Evolutionary conservation across 768 basidiomycete species (phyloP).

Genomic region (Rossbeevera mucosa): DNA sequence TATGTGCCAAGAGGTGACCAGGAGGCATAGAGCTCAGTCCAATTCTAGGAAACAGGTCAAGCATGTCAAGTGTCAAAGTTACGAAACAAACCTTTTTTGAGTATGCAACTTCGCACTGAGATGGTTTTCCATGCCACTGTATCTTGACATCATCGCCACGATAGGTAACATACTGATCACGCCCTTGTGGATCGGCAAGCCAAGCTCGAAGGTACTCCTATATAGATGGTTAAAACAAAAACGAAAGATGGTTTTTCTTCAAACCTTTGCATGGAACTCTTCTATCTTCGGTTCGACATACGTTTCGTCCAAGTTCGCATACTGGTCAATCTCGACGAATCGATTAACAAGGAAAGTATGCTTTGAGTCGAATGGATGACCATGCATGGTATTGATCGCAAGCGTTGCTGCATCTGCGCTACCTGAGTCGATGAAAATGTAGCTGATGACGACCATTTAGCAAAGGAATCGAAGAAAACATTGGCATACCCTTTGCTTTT

Average conservation of each 20-base stretch:
- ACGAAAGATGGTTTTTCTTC: background rate
- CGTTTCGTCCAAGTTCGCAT: conserved; percentile 68
- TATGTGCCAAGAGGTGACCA: conserved; percentile 98
- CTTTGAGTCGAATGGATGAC: conserved; percentile 80
- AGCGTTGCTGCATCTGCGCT: conserved; percentile 64
- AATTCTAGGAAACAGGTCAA: conserved; percentile 52
- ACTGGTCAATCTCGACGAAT: conserved; percentile 87
- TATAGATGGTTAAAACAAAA: conserved; percentile 5
- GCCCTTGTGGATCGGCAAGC: conserved; percentile 87
- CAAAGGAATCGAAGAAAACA: background rate
- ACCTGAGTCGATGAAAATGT: conserved; percentile 76
- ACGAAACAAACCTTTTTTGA: conserved; percentile 58
- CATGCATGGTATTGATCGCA: conserved; percentile 64
- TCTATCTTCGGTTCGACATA: conserved; percentile 72
- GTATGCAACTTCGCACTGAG: conserved; percentile 75
- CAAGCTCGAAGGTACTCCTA: conserved; percentile 95
- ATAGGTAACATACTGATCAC: conserved; percentile 95
- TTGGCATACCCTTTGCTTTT: conserved; percentile 85
- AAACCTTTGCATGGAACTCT: conserved; percentile 71
- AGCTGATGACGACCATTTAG: conserved; percentile 41
- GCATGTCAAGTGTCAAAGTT: background rate
- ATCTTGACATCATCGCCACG: conserved; percentile 88
- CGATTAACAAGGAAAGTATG: conserved; percentile 83
- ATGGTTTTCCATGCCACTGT: conserved; percentile 89
- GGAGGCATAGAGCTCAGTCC: conserved; percentile 94